Evolutionary conservation across 1,139 yeast species (phyloP).

Genomic region (Taiozyma sp.): DNA sequence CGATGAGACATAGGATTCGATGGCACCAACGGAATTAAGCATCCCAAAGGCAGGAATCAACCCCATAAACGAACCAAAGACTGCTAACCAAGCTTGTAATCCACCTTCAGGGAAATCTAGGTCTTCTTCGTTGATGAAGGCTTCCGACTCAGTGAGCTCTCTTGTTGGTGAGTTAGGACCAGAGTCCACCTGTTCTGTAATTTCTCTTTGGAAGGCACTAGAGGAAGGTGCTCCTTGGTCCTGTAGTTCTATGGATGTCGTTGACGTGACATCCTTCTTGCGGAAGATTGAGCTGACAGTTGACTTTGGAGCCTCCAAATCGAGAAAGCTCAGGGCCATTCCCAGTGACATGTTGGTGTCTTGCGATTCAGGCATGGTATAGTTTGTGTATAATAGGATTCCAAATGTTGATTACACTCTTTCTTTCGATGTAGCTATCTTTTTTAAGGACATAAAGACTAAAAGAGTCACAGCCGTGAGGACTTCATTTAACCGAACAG

Average conservation of each 20-base stretch:
- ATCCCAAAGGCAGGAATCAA: constrained; percentile 59
- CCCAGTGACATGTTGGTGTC: constrained; percentile 5
- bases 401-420: no score
- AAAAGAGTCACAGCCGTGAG: no score
- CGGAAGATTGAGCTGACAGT: background rate
- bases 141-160: background rate
- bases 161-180: background rate
- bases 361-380: background rate
- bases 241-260: background rate
- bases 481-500: no score
- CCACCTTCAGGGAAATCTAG: constrained; percentile 57
- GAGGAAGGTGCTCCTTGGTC: background rate
- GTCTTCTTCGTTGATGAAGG: constrained; percentile 18
- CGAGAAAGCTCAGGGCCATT: background rate
- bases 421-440: no score
- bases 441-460: no score
- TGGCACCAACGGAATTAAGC: constrained; percentile 63
- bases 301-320: background rate
- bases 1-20: constrained; percentile 54
- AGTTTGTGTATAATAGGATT: no score
- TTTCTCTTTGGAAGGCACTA: background rate
- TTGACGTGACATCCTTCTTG: background rate
- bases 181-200: background rate
- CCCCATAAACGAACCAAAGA: constrained; percentile 62
- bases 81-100: constrained; percentile 47